Evolutionary conservation across 352 stramenopile species (phyloP), one percentile per base, ranked within the genome.

Genomic region (Phytophthora pistaciae): DNA sequence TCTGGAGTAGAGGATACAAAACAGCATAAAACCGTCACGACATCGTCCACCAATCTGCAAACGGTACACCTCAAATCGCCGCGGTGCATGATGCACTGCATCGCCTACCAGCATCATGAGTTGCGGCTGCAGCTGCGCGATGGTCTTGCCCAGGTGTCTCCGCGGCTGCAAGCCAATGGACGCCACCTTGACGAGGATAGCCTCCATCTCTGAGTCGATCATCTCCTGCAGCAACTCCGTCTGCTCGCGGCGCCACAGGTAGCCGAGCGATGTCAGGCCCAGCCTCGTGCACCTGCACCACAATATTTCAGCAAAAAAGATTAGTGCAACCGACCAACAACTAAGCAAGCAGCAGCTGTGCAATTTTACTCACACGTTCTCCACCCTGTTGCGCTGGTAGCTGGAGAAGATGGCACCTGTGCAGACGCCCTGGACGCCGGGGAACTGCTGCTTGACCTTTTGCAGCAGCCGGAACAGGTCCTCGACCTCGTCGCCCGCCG

Each of bases 401-500:
- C 91, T 99, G 13, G 97, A 99, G 53, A 99, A 92, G 73, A 99
- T 99, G n/a, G 98, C 98, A 48, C 98, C 98, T 0, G 91, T 98
- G 53, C 91, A 98, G 6, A 99, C 97, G 31, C 88, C 98, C 40
- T 97, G 64, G 0, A 99, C 82, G 8, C 95, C 84, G 3, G 96
- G 95, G 66, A 86, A 95, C 42, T 90, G 79, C 25, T 68, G 60
- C 70, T 83, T 61, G 16, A 99, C 93, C 46, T 93, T 81, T 55
- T 93, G 55, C 5, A 99, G 83, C 23, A 99, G 79, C 0, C 89
- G 66, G 65, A 96, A 98, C 13, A 99, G 81, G 72, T 99, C 97
- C 79, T 99, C 98, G 0, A 99, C 97, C 78, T 99, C 98, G 72
- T 99, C 98, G 1, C 93, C 93, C 3, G 91, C 87, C 1, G 64